Evolutionary conservation across 208 protist genomes (phyloP).

Genomic region (Leishmania martiniquensis): DNA sequence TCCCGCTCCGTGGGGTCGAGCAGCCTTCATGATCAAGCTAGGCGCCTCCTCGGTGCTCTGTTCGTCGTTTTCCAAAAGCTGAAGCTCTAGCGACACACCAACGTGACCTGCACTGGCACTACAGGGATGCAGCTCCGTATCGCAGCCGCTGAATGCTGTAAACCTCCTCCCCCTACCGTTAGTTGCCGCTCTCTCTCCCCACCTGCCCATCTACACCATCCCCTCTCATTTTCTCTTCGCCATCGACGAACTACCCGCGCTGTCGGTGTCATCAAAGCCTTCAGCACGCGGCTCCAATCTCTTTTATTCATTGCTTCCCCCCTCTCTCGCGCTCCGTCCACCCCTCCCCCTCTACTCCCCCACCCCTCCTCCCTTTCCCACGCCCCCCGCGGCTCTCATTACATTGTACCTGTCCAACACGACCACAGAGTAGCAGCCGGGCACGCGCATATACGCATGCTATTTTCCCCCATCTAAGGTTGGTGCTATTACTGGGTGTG

Average conservation of each 20-base stretch:
- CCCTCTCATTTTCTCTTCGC: not conserved
- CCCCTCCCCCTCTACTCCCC: too few relatives aligned
- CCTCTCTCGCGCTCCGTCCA: not conserved
- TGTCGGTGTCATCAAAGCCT: too few relatives aligned
- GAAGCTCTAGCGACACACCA: not conserved
- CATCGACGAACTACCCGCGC: not conserved
- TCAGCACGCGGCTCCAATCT: too few relatives aligned
- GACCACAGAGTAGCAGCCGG: too few relatives aligned
- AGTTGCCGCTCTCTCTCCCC: not conserved
- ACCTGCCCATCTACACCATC: not conserved
- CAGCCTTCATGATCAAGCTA: not conserved
- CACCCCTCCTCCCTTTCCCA: too few relatives aligned
- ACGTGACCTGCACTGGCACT: not conserved
- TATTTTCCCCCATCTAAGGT: too few relatives aligned
- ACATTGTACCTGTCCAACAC: too few relatives aligned
- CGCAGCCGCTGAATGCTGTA: not conserved
- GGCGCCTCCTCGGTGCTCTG: not conserved
- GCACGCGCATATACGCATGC: too few relatives aligned
- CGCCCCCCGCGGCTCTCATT: too few relatives aligned
- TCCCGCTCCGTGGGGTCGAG: not conserved
- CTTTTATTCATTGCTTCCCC: not conserved
- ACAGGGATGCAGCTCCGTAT: not conserved
- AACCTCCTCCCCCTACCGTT: too few relatives aligned
- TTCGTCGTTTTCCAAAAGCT: not conserved
- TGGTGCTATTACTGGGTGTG: too few relatives aligned